Base-by-base conservation (phyloP, 352 stramenopile genomes). In the Phytophthora sojae region DNA sequence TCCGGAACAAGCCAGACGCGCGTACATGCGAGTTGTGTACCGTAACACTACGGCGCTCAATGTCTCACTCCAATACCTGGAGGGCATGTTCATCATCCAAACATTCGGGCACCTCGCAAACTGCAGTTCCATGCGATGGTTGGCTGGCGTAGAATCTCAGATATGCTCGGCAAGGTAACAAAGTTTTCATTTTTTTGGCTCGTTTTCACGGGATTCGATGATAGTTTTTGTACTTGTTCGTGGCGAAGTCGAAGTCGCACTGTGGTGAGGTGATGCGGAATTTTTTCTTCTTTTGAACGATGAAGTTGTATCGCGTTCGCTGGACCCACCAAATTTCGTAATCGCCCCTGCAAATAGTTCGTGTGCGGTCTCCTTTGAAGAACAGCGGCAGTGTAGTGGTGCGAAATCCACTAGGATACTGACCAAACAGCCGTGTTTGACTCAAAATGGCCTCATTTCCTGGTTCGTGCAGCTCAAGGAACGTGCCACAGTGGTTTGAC, bases 251-350 rank as follows among this genome's bases (percentile, higher is more conserved):
- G 49, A 94, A 96, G 63, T 94, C 87, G 55, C 90, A 97, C 25
- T 75, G 69, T 8, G 90, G 90, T 0, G 71, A 69, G 5, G 77
- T 72, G 49, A 97, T 76, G 23, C 53, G 64, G 56, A 96, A 90
- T 15, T 76, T 83, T 64, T 97, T 97, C 55, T 83, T 89, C 67
- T 92, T 90, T 70, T 97, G 83, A 11, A 96, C 78, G 44, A 97
- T 89, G 59, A 90, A 89, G 60, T 92, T 93, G 62, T 89, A 93
- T 6, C 79, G 75, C 54, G 86, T 96, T 59, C 90, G 89, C 56
- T 91, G 79, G 6, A 96, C 90, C 90, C 90, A 97, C 89, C 90
- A 97, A 58, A 97, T 86, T 59, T 96, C 88, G 66, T 96, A 96
- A 61, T 80, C 75, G 4, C 88, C 87, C 21, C 73, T 74, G 62